Evolutionary conservation across 225 moss, liverwort and hornwort species (phyloP).

Genomic region (Antitrichia curtipendula): DNA sequence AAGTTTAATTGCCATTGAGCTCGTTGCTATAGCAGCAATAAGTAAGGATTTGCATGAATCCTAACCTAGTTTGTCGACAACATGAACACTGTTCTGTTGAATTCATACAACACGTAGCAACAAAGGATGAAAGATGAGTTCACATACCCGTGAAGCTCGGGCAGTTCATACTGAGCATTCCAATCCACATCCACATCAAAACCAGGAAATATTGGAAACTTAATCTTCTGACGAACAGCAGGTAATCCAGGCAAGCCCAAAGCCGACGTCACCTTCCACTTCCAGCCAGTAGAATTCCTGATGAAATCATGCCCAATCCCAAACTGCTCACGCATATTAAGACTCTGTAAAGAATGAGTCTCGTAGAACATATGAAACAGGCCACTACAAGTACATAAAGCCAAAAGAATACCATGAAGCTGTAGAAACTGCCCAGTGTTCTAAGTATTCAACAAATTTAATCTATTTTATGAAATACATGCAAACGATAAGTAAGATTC

Average conservation of each 20-base stretch:
- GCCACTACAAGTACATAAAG: background rate
- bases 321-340: slow-evolving; percentile 35
- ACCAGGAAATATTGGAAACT: slow-evolving; percentile 69
- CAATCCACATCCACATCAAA: slow-evolving; percentile 79
- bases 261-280: slow-evolving; percentile 92
- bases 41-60: background rate
- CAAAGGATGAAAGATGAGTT: background rate
- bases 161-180: slow-evolving; percentile 89
- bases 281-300: slow-evolving; percentile 81
- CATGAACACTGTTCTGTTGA: background rate
- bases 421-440: background rate
- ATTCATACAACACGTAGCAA: background rate
- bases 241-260: slow-evolving; percentile 57
- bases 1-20: background rate
- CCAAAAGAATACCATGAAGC: background rate
- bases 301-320: slow-evolving; percentile 89
- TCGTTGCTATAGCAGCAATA: background rate
- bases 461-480: background rate
- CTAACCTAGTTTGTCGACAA: background rate
- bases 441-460: background rate
- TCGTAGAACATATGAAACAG: background rate
- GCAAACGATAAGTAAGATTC: background rate
- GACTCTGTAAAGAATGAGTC: background rate
- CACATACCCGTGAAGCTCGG: slow-evolving; percentile 84
- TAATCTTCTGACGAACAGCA: slow-evolving; percentile 62